phyloP scores from a whole-genome alignment of 768 basidiomycete species.

The Megacollybia marginata region DNA sequence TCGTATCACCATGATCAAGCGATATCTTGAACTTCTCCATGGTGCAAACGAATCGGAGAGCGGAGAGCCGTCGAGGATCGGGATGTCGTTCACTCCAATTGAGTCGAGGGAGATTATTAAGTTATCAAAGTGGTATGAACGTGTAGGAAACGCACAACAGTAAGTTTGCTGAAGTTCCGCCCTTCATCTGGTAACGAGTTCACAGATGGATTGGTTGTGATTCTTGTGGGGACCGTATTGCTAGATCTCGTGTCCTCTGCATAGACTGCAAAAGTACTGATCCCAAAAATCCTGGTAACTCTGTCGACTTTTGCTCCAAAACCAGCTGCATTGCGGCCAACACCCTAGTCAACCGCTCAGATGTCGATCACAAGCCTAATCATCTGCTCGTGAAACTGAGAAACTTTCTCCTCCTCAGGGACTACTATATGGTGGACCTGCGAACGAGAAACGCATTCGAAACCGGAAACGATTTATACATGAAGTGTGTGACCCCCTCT shows the following conservation, averaged over 20 bases:
- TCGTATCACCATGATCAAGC: slow-evolving; percentile 1
- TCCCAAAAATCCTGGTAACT: background rate
- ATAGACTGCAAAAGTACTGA: slow-evolving; percentile 3
- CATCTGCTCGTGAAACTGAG: background rate
- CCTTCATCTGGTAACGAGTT: background rate
- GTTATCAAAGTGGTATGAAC: background rate
- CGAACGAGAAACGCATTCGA: background rate
- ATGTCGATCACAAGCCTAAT: background rate
- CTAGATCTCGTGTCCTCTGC: slow-evolving; percentile 3
- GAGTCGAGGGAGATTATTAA: background rate
- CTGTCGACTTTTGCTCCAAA: background rate
- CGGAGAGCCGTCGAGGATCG: background rate
- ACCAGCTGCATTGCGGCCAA: background rate
- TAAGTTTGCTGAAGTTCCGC: background rate
- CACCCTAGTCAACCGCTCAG: background rate
- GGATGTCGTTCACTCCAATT: background rate
- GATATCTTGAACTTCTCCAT: background rate
- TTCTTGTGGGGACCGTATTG: background rate
- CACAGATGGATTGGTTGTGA: slow-evolving; percentile 1
- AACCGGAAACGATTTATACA: background rate
- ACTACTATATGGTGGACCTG: background rate
- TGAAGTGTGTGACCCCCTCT: background rate
- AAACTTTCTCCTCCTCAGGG: background rate
- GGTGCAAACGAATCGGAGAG: background rate
- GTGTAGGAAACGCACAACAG: slow-evolving; percentile 1